Conservation (phyloP, 2,329 filamentous ascomycete species). For the Rasamsonia emersonii region DNA sequence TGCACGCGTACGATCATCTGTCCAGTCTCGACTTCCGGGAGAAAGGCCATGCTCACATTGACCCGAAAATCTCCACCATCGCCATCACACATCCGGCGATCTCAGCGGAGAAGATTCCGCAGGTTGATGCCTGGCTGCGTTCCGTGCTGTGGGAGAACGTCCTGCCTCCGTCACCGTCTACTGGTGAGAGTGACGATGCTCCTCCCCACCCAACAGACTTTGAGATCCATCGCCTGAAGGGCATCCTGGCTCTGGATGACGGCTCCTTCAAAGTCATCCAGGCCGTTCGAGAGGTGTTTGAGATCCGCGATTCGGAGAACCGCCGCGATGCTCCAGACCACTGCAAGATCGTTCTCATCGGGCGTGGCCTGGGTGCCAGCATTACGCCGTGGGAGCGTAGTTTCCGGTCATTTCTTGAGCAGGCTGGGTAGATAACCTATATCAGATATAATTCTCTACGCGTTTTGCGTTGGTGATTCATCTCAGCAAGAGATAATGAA, state of each 20-base stretch:
- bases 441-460: too few species aligned
- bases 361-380: conserved; percentile 30
- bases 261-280: conserved; percentile 71
- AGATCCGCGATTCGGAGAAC: conserved; percentile 60
- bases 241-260: conserved; percentile 57
- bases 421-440: too few species aligned
- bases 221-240: conserved; percentile 85
- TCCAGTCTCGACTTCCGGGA: conserved; percentile 59
- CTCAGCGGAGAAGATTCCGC: conserved; percentile 46
- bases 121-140: conserved; percentile 73
- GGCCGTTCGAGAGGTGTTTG: conserved; percentile 87
- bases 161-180: conserved; percentile 15
- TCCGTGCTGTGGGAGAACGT: conserved; percentile 69
- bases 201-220: conserved; percentile 38
- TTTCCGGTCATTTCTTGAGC: conserved; percentile 22
- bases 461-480: too few species aligned
- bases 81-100: conserved; percentile 61
- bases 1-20: conserved; percentile 87
- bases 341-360: conserved; percentile 42
- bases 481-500: too few species aligned
- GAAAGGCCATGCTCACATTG: conserved; percentile 84
- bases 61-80: conserved; percentile 79
- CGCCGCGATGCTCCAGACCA: conserved; percentile 16
- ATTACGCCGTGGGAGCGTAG: conserved; percentile 25
- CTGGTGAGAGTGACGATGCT: conserved; percentile 2